Evolutionary conservation across 495 filamentous ascomycete genomes (phyloP).

Genomic region (Apodospora peruviana): DNA sequence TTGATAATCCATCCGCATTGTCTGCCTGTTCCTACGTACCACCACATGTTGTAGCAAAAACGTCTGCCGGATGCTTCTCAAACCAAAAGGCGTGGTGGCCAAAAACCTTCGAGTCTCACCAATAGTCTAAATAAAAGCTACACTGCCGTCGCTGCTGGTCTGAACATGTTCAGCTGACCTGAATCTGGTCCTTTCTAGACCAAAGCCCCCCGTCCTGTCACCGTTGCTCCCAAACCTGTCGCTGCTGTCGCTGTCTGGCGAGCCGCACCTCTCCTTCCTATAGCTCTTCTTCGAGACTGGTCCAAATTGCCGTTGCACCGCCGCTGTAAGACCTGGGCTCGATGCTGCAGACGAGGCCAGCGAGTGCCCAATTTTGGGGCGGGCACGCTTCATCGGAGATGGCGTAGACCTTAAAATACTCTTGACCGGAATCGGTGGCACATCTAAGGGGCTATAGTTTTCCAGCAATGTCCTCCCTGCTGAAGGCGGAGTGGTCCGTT

Average conservation of each 20-base stretch:
- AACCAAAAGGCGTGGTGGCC: not conserved
- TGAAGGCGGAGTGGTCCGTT: conserved; percentile 13
- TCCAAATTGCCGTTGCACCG: conserved; percentile 32
- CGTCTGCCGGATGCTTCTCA: too few species aligned
- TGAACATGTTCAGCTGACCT: not conserved
- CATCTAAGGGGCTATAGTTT: conserved; percentile 9
- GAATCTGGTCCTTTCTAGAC: not conserved
- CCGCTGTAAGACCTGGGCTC: conserved; percentile 30
- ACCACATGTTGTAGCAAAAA: too few species aligned
- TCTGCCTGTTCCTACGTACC: too few species aligned
- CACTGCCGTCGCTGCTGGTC: not conserved
- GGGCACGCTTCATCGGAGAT: conserved; percentile 13
- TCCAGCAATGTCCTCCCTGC: conserved; percentile 5
- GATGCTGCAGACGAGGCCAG: conserved; percentile 18
- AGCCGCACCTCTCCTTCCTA: not conserved
- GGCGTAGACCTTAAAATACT: conserved; percentile 18
- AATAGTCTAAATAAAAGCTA: not conserved
- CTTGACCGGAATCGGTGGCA: conserved; percentile 22
- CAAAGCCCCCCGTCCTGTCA: not conserved
- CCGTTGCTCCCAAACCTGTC: not conserved
- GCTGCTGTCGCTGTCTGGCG: not conserved
- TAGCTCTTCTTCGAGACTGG: not conserved
- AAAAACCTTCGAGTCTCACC: too few species aligned
- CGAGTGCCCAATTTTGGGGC: conserved; percentile 1
- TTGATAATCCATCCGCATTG: too few species aligned